Evolutionary conservation across 2,329 filamentous ascomycete species (phyloP), one percentile per base, ranked within the genome.

Genomic region (Penicillium oxalicum): DNA sequence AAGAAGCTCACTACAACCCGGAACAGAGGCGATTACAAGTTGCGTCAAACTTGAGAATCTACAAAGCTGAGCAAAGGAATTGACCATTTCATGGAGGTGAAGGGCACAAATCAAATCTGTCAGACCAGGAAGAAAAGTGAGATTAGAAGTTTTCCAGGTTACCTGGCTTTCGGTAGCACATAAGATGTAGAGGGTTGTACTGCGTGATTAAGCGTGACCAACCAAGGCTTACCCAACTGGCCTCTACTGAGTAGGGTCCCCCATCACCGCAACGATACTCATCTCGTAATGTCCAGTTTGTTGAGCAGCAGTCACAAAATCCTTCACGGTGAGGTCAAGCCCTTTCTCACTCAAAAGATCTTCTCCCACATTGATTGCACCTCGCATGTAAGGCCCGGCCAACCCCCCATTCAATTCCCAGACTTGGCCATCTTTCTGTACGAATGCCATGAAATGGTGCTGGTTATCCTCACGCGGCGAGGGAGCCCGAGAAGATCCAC

Each of bases 311-410:
- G 48, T 12, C 12, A 59, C 29, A 36, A 54, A 59, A 34, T 53
- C 54, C 29, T 48, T 25, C 8, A 54, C 54, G 3, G 57, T 58
- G 36, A 58, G 28, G 1, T 35, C 48, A 25, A 59, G n/a, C 4
- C 57, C 57, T 40, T 37, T 28, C n/a, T 55, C 51, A 36, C 53
- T 53, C 13, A 61, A 47, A 24, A 60, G 18, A 47, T 60, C 58
- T 8, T 51, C 51, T 7, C 47, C 50, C 8, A 38, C 47, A 4
- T 47, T 37, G 18, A 59, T 63, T 32, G 72, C 70, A 44, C 71
- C 45, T 54, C 75, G 61, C 70, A 75, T 37, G 18, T 58, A 34
- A 11, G 58, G 58, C 1, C 56, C 58, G 37, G 58, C 53, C 53
- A 58, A 44, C 0, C 51, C 56, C 9, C 58, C 58, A 44, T 60